A percentile compares a stretch with the other conserved stretches of the same genome.
Evolutionary conservation across 1,284 basidiomycete genomes (phyloP).

Genomic region (Paramarasmius palmivorus): DNA sequence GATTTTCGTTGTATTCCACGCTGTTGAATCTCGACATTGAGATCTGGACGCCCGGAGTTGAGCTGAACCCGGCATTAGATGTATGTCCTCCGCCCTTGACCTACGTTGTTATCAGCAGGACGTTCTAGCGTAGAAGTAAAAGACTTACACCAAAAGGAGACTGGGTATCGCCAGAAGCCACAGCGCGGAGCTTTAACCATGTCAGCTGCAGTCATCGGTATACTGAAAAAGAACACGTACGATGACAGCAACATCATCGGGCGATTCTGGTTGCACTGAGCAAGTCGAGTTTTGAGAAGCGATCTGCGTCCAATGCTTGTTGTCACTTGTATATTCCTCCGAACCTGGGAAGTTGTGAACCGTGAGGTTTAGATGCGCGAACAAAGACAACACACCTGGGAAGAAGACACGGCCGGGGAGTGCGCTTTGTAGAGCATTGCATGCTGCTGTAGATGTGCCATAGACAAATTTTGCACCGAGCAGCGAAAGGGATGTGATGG

Average conservation of each 20-base stretch:
- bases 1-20: constrained; percentile 23
- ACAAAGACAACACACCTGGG: no score
- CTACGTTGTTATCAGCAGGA: constrained; percentile 17
- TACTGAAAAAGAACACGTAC: neutral
- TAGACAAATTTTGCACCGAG: no score
- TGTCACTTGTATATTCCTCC: neutral
- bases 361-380: no score
- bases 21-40: constrained; percentile 35
- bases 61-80: constrained; percentile 31
- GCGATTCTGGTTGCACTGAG: neutral
- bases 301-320: neutral
- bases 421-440: no score
- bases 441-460: no score
- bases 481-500: no score
- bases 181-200: neutral
- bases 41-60: constrained; percentile 41
- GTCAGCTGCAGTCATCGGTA: neutral
- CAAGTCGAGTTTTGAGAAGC: neutral
- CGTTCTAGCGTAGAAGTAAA: neutral
- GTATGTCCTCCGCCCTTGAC: constrained; percentile 38
- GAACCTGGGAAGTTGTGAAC: no score
- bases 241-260: neutral
- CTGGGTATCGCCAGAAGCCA: neutral
- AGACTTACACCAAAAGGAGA: neutral
- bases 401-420: no score